Evolutionary conservation across 1,139 yeast genomes (phyloP), one percentile per base, ranked within the genome.

Genomic region (Geotrichum restrictum): DNA sequence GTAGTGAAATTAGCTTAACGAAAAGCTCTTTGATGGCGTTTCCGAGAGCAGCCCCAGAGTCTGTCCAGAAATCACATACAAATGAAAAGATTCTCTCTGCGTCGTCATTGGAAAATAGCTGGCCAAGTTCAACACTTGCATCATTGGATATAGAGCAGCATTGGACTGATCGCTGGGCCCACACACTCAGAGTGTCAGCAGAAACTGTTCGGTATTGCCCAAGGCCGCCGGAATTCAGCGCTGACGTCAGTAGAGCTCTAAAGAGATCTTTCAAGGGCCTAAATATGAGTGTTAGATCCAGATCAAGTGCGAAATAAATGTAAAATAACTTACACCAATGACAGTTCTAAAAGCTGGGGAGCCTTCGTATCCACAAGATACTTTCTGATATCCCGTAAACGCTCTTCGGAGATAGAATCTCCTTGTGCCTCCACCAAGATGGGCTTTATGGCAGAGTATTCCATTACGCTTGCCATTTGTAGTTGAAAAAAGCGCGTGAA

Each of bases 21-120:
- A 86, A 75, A 38, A 88, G 64, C 39, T 81, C 85, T 52, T 74
- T 76, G 49, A 87, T 67, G 0, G 94, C 83, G 59, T 83, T 85
- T 5, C 83, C 81, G 34, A 86, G 69, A 0, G 94, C 82, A 1
- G 87, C 81, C 3, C 85, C 82, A 1, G 88, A 79, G 50, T 82
- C 86, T 51, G 81, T 81, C 81, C 89, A 81, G 61, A 80, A 82
- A 58, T 82, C 88, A 46, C 83, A 69, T 8, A 85, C 76, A 63
- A 78, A 83, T 34, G 73, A 72, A 62, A 83, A 82, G 1, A 82
- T 59, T 22, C 62, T 63, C 40, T 72, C 67, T 3, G 74, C 67
- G 16, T 64, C 69, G 1, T 67, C 64, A 10, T 59, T 56, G 0
- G 61, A 49, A 3, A 75, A 58, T 3, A 59, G 47, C 13, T 47